These are phyloP conservation scores for Gonium pectorale DNA, from an alignment of 139 green algal species.

Conservation along the genomic window DNA sequence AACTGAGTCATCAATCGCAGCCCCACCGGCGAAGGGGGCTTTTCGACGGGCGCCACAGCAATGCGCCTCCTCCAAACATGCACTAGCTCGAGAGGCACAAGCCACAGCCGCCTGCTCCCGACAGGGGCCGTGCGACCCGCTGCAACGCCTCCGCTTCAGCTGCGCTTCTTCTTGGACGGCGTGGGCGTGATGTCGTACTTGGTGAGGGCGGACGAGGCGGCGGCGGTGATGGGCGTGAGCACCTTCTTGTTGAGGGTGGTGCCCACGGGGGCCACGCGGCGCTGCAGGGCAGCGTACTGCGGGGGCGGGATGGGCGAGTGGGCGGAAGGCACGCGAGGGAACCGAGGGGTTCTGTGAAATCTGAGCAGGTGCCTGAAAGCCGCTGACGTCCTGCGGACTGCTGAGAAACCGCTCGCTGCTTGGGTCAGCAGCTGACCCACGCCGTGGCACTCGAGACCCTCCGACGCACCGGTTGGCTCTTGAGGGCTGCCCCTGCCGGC, in stretches of 20 bases:
- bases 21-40: no score
- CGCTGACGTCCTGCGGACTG: background rate
- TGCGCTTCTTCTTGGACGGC: constrained; percentile 44
- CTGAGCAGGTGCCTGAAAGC: background rate
- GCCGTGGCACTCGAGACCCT: no score
- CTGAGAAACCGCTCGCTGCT: background rate
- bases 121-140: no score
- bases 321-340: background rate
- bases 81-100: no score
- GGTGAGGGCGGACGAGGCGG: background rate
- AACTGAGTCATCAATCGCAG: no score
- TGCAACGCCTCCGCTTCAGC: constrained; percentile 38
- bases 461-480: no score
- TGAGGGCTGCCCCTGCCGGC: no score
- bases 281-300: constrained; percentile 32
- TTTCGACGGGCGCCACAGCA: no score
- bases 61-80: no score
- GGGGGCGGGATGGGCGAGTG: background rate
- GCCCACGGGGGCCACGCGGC: constrained; percentile 6
- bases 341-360: background rate
- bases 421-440: no score
- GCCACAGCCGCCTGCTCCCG: no score
- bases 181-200: constrained; percentile 42
- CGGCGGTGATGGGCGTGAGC: background rate
- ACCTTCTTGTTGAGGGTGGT: background rate